phyloP scores from a whole-genome alignment of 495 filamentous ascomycete species.

The Trichocladium antarcticum region DNA sequence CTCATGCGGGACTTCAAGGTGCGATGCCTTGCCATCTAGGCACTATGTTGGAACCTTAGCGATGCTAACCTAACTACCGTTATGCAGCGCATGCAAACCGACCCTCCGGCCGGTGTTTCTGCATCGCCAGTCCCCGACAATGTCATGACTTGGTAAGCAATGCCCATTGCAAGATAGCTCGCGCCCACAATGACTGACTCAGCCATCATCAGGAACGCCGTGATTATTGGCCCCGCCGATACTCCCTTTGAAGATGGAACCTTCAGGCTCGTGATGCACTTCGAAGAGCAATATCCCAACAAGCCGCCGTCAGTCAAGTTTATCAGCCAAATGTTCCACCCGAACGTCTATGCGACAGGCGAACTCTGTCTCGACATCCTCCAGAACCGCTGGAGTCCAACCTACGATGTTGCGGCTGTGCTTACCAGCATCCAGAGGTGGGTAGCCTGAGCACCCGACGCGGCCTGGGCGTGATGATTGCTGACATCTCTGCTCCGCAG shows the following conservation, averaged over 20 bases:
- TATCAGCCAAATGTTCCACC: conserved; percentile 98
- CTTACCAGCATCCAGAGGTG: conserved; percentile 97
- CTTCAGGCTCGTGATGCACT: conserved; percentile 96
- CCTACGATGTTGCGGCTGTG: conserved; percentile 95
- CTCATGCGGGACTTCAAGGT: conserved; percentile 99
- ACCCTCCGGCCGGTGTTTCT: conserved; percentile 93
- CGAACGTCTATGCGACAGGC: conserved; percentile 93
- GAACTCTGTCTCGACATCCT: conserved; percentile 95
- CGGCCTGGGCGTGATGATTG: background rate
- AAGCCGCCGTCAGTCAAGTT: conserved; percentile 97
- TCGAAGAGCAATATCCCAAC: conserved; percentile 97
- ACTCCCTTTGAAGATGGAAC: conserved; percentile 98
- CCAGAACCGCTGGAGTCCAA: conserved; percentile 97
- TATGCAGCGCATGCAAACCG: conserved; percentile 91
- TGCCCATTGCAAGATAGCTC: background rate
- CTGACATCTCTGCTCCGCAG: conserved; percentile 36
- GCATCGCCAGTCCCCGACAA: conserved; percentile 96
- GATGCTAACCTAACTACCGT: conserved; percentile 18
- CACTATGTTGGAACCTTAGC: background rate
- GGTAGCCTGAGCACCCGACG: background rate
- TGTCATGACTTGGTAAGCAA: conserved; percentile 91
- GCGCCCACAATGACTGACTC: conserved; percentile 1
- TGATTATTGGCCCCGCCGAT: conserved; percentile 95
- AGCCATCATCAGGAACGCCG: conserved; percentile 67
- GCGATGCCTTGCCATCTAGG: conserved; percentile 19